Conservation (phyloP, 148 eudicot species). For the Vaccinium vitisidaea region DNA sequence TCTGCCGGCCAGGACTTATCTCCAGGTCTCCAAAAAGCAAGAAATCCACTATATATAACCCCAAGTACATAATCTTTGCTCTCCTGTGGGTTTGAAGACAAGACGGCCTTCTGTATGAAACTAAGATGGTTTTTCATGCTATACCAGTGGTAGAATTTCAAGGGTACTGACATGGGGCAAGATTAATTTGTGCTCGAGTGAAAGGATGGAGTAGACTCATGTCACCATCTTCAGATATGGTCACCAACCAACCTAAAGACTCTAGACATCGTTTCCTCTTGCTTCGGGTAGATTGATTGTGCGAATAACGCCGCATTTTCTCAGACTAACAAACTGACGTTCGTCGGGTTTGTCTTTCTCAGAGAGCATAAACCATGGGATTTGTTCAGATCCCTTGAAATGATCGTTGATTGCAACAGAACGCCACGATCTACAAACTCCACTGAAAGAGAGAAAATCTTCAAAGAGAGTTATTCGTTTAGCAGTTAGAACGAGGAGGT, state of each 20-base stretch:
- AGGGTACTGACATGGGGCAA: background rate
- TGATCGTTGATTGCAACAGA: background rate
- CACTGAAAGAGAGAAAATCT: background rate
- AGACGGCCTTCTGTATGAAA: constrained; percentile 7
- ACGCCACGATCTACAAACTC: background rate
- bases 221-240: background rate
- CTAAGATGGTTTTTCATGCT: too few relatives aligned
- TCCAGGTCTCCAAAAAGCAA: background rate
- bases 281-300: constrained; percentile 7
- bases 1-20: background rate
- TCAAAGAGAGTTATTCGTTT: background rate
- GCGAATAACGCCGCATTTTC: background rate
- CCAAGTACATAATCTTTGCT: background rate
- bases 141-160: too few relatives aligned
- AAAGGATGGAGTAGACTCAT: constrained; percentile 11
- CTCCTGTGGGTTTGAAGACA: constrained; percentile 10
- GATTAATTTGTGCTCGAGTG: background rate
- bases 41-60: background rate
- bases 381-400: background rate
- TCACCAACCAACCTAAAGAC: constrained; percentile 9
- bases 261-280: background rate
- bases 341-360: background rate
- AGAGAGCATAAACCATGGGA: constrained; percentile 14
- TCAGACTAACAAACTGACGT: background rate
- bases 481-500: background rate